Evolutionary conservation across 257 asterid genomes (phyloP).

Genomic region (Henckelia pumila): DNA sequence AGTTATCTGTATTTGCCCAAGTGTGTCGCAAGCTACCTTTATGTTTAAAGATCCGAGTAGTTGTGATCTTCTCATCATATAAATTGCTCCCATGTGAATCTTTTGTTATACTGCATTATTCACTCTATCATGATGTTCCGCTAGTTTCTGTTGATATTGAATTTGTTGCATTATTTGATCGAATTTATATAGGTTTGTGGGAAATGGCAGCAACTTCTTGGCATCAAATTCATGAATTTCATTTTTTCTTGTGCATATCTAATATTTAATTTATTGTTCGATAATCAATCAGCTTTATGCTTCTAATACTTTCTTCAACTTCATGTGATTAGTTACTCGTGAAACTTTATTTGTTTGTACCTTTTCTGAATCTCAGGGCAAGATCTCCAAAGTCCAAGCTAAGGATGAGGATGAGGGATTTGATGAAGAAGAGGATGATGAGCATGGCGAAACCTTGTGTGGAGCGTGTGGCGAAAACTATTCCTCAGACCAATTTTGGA

Average conservation of each 20-base stretch:
- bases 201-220: background rate
- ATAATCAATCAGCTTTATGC: background rate
- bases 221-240: background rate
- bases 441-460: constrained; percentile 64
- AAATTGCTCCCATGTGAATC: background rate
- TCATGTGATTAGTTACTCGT: background rate
- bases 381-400: constrained; percentile 27
- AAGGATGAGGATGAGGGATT: constrained; percentile 36
- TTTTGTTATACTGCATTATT: background rate
- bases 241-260: background rate
- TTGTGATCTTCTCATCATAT: background rate
- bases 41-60: background rate
- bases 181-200: background rate
- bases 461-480: constrained; percentile 76
- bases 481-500: constrained; percentile 70
- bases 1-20: background rate
- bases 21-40: background rate
- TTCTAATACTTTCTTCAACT: background rate
- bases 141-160: background rate
- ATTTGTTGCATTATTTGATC: too few species aligned
- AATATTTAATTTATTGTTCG: background rate
- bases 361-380: constrained; percentile 31
- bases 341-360: background rate
- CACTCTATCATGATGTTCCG: background rate
- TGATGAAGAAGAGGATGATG: constrained; percentile 47